Percentiles rank a stretch among this genome's conserved stretches.
Conservation (phyloP, 192 early-diverging fungal species). For the Kickxella alabastrina region DNA sequence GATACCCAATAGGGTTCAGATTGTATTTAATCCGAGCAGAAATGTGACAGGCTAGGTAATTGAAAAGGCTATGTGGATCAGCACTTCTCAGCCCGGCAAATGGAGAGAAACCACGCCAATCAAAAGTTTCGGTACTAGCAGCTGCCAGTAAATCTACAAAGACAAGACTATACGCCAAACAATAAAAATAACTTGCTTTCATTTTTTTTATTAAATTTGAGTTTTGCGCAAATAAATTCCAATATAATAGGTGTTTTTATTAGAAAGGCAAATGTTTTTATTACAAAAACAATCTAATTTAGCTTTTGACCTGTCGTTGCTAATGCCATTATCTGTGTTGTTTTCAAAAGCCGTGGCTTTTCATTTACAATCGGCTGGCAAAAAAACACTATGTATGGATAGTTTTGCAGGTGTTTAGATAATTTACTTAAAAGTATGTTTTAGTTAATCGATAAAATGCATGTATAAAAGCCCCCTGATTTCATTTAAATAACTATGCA, state of each 20-base stretch:
- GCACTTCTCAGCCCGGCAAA: too few species aligned
- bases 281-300: too few species aligned
- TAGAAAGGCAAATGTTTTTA: too few species aligned
- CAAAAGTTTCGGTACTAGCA: background rate
- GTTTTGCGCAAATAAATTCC: too few species aligned
- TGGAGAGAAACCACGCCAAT: too few species aligned
- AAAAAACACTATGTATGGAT: too few species aligned
- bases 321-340: too few species aligned
- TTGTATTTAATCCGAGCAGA: slow-evolving; percentile 7
- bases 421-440: background rate
- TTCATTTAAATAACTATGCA: too few species aligned
- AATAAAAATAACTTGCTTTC: slow-evolving; percentile 24
- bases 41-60: slow-evolving; percentile 16
- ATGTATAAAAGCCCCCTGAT: background rate
- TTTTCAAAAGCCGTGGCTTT: too few species aligned
- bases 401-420: background rate
- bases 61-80: slow-evolving; percentile 11
- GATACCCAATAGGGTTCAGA: slow-evolving; percentile 2
- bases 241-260: too few species aligned
- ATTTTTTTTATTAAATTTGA: slow-evolving; percentile 5
- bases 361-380: too few species aligned
- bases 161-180: slow-evolving; percentile 14
- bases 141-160: slow-evolving; percentile 11
- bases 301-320: too few species aligned
- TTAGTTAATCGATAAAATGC: background rate